Evolutionary conservation across 805 yeast genomes (phyloP), one percentile per base, ranked within the genome.

Genomic region (Candida sonorensis): DNA sequence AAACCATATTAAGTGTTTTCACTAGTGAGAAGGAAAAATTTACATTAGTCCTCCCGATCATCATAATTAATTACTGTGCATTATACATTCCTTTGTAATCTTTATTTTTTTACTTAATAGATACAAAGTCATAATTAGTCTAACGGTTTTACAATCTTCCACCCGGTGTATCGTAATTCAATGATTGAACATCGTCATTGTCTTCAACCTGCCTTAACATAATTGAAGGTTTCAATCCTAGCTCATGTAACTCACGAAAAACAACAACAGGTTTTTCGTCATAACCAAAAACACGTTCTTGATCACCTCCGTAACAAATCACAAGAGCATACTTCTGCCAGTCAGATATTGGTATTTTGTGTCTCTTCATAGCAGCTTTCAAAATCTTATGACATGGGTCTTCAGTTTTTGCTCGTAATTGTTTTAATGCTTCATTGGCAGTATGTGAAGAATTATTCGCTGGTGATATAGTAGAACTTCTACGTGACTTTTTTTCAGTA

Each of bases 251-350:
- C 48, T 82, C 94, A 54, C 85, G 82, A 53, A 86, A 85, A 8
- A 87, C 77, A 23, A 72, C 64, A 7, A 90, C 94, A 0, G 98
- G 98, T 53, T 77, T 82, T 50, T 90, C 98, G 17, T 85, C 84
- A 41, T 83, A 64, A 23, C 81, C 84, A 29, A 92, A 58, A 8
- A 87, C 75, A 18, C 96, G 64, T 51, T 90, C 97, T 48, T 81
- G 81, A 53, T 87, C 95, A 16, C 92, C 95, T 14, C 92, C 95
- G 51, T 85, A 87, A 51, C 94, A 82, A 11, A 90, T 82, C 12
- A 88, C 87, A 31, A 90, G 62, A 2, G 88, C 95, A 52, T 87
- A 90, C 48, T 85, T 81, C 32, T 82, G 69, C 88, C 95, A 83
- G 50, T 86, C 95, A 31, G 75, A 79, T 20, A 75, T 72, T 28